Conservation (phyloP, 306 rosid species). For the Betula pendula region DNA sequence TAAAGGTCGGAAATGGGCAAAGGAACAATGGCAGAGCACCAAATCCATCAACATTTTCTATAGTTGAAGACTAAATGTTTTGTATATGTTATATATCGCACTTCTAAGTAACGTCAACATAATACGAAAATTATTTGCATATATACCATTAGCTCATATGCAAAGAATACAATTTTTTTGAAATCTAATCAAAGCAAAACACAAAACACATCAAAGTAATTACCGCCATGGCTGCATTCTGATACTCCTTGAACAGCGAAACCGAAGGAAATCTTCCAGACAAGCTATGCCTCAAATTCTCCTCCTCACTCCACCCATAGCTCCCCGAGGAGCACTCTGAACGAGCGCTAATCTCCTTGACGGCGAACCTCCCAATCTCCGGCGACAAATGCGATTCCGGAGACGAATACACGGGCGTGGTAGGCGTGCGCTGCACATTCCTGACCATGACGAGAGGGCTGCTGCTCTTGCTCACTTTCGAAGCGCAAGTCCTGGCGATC, state of each 20-base stretch:
- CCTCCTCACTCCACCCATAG: constrained; percentile 40
- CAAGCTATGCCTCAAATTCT: constrained; percentile 50
- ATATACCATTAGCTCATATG: background rate
- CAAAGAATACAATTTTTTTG: background rate
- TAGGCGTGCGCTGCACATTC: constrained; percentile 48
- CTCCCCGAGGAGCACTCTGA: constrained; percentile 45
- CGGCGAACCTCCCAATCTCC: constrained; percentile 38
- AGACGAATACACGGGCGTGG: constrained; percentile 38
- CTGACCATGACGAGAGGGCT: constrained; percentile 60
- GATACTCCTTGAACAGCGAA: constrained; percentile 87
- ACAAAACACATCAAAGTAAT: background rate
- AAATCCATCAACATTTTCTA: too few relatives aligned
- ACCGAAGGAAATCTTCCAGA: constrained; percentile 80
- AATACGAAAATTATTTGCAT: background rate
- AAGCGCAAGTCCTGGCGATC: constrained; percentile 37
- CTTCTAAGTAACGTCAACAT: background rate
- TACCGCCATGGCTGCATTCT: constrained; percentile 95
- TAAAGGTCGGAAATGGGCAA: background rate
- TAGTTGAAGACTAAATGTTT: background rate
- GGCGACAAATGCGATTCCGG: constrained; percentile 63
- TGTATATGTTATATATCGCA: background rate
- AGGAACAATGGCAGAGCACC: background rate
- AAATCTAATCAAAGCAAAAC: background rate
- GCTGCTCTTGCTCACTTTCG: constrained; percentile 38
- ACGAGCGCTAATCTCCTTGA: constrained; percentile 38